Evolutionary conservation across 192 early-diverging fungal genomes (phyloP), one percentile per base, ranked within the genome.

Genomic region (Backusella circina): DNA sequence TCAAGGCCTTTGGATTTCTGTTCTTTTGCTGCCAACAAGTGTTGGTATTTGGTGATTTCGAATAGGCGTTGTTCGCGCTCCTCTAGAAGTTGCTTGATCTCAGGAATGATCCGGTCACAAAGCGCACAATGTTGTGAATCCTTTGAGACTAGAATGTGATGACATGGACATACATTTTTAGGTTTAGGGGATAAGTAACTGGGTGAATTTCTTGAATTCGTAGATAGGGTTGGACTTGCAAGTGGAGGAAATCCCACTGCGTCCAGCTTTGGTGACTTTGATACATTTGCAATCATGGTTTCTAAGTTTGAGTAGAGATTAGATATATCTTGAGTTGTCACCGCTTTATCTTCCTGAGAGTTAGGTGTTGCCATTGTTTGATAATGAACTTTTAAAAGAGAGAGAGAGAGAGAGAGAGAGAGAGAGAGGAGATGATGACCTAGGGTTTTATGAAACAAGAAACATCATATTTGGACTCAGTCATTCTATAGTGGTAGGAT

Each of bases 261-360:
- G 9, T 68, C 67, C 13, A 12, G 18, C 12, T 21, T 33, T 12
- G 67, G n/a, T 21, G 67, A 23, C 32, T 68, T 73, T 32, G 54
- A 73, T 23, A 85, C 82, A 35, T 82, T 83, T 39, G 83, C 82
- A 47, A 87, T 87, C 47, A 84, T 76, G 6, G 83, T 80, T 70
- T 87, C 84, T 65, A 87, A 73, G 37, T 84, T 82, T 23, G 86
- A 87, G 75, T 87, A 87, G 0, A 87, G 77, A 54, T 84, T 84
- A 38, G 83, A 82, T 67, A 87, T 87, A 54, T 87, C 86, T 69
- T 84, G 82, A 13, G 82, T 78, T 23, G 86, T 83, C 8, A 85
- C 80, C 26, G 69, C 15, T 26, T 70, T 70, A 5, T 70, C 69
- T 12, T 61, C 54, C 10, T 61, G 54, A 3, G 54, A 28, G 9